phyloP scores from a whole-genome alignment of 345 rosid genomes.

The Pugionium dolabratum region DNA sequence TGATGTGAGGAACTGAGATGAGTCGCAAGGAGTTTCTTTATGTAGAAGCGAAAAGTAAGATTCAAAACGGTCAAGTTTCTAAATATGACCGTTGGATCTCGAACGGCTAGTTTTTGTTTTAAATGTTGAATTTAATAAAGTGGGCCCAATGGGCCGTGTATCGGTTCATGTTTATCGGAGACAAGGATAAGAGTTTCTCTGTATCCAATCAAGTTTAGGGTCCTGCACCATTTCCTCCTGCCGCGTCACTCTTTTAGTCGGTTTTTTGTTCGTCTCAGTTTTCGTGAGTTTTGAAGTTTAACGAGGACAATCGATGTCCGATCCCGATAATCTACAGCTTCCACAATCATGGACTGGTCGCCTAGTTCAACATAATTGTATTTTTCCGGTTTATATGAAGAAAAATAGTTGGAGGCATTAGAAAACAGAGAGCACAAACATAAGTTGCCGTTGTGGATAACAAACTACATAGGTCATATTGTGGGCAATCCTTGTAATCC shows the following conservation, averaged over 20 bases:
- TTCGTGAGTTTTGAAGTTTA: slow-evolving; percentile 21
- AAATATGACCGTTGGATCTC: slow-evolving; percentile 41
- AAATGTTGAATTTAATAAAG: background rate
- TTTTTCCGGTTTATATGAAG: background rate
- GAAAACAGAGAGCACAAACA: slow-evolving; percentile 5
- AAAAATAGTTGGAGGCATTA: slow-evolving; percentile 5
- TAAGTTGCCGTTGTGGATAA: background rate
- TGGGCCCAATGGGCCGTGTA: slow-evolving; percentile 23
- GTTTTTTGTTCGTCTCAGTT: background rate
- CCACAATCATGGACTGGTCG: slow-evolving; percentile 29
- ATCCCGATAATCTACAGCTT: slow-evolving; percentile 20
- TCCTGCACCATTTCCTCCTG: background rate
- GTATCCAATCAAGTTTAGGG: slow-evolving; percentile 28
- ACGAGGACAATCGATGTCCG: slow-evolving; percentile 20
- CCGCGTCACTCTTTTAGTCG: slow-evolving; percentile 28
- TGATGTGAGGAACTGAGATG: slow-evolving; percentile 17
- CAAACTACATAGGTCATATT: slow-evolving; percentile 9
- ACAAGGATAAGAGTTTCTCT: slow-evolving; percentile 9
- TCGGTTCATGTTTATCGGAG: slow-evolving; percentile 5
- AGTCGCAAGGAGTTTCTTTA: slow-evolving; percentile 22
- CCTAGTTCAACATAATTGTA: background rate
- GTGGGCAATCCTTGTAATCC: background rate
- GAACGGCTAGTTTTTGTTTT: slow-evolving; percentile 37
- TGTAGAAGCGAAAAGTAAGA: slow-evolving; percentile 24
- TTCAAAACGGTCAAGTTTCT: slow-evolving; percentile 25